phyloP scores from a whole-genome alignment of 176 grass and related monocot genomes.

The Neostapfia colusana region DNA sequence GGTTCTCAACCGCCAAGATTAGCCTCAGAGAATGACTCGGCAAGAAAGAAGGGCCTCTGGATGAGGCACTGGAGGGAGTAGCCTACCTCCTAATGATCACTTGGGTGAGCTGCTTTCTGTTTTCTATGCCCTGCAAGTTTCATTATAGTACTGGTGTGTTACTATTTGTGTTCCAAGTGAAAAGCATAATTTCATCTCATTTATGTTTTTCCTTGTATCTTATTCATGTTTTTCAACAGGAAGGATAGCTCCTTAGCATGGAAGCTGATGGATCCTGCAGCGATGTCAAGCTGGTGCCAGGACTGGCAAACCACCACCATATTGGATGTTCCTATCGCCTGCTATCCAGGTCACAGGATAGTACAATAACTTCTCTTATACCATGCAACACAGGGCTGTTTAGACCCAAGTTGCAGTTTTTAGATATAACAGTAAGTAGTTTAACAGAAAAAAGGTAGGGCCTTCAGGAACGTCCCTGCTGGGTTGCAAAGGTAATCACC shows the following conservation, averaged over 20 bases:
- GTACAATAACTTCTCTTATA: constrained; percentile 42
- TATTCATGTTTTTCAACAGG: not conserved
- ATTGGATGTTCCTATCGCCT: constrained; percentile 17
- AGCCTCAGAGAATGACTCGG: constrained; percentile 45
- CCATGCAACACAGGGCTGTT: constrained; percentile 38
- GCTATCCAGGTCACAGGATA: constrained; percentile 13
- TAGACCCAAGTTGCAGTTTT: constrained; percentile 35
- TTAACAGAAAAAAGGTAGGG: constrained; percentile 42
- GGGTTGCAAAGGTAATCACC: constrained; percentile 28
- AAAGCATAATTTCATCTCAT: constrained; percentile 5
- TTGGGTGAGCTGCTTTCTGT: constrained; percentile 36
- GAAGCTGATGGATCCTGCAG: constrained; percentile 12
- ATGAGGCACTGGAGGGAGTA: constrained; percentile 59
- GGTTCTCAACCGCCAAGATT: constrained; percentile 42
- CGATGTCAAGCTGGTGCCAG: constrained; percentile 4
- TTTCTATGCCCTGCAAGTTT: constrained; percentile 8
- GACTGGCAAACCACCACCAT: constrained; percentile 18
- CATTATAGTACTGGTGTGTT: not conserved
- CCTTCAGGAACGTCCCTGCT: constrained; percentile 40
- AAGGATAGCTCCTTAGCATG: constrained; percentile 27
- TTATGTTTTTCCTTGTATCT: not conserved
- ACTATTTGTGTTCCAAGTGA: not conserved
- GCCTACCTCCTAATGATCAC: constrained; percentile 2
- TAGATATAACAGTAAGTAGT: constrained; percentile 35
- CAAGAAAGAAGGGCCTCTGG: constrained; percentile 88